Conservation (phyloP, 495 filamentous ascomycete species). For the Penicillium argentinense region DNA sequence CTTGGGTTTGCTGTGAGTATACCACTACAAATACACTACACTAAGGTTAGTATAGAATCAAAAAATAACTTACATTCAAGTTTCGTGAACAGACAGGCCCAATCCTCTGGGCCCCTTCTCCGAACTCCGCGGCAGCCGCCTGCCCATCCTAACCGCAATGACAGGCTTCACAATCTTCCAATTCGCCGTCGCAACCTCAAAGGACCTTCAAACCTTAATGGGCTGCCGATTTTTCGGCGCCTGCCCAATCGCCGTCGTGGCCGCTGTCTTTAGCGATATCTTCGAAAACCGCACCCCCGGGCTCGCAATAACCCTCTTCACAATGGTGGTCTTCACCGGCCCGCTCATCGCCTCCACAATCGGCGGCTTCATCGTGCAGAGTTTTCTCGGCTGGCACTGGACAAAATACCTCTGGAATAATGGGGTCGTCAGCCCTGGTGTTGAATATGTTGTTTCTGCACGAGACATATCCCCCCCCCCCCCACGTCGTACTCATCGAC, state of each 20-base stretch:
- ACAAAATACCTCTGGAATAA: conserved; percentile 74
- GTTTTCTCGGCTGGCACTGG: conserved; percentile 80
- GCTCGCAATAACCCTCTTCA: conserved; percentile 74
- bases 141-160: conserved; percentile 61
- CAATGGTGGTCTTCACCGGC: conserved; percentile 81
- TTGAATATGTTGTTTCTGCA: conserved; percentile 71
- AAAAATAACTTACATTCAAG: too few species aligned
- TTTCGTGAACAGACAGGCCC: too few species aligned
- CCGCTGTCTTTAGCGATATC: conserved; percentile 86
- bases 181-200: conserved; percentile 14
- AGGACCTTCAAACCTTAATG: conserved; percentile 59
- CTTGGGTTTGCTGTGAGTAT: conserved; percentile 62
- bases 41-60: too few species aligned
- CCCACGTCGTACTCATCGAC: conserved; percentile 66
- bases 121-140: conserved; percentile 36
- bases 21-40: too few species aligned
- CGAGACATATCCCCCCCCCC: conserved; percentile 89
- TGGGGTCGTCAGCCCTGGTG: conserved; percentile 71
- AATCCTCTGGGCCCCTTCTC: too few species aligned
- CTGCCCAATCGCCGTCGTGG: conserved; percentile 79
- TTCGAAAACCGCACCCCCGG: conserved; percentile 78
- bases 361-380: conserved; percentile 77
- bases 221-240: conserved; percentile 86
- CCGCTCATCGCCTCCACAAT: conserved; percentile 81
- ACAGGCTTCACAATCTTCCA: conserved; percentile 16